Base-by-base conservation (phyloP, 345 rosid genomes). In the Aurinia saxatilis region DNA sequence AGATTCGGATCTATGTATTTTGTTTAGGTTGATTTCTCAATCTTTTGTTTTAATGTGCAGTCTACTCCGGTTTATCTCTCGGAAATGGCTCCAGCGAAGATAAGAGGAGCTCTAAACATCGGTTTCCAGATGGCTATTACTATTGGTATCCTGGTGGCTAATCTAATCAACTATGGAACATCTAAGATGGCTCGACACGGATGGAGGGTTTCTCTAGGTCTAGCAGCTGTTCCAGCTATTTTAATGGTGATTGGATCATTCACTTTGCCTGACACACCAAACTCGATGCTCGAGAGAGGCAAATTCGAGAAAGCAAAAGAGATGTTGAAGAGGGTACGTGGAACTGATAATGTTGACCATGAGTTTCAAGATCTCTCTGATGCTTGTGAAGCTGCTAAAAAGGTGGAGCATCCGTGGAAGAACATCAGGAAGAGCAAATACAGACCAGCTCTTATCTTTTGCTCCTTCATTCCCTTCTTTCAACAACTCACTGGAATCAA, bases 31-130 rank as follows among this genome's bases (percentile, higher is more conserved):
- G 10, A 6, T 21, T 30, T 47, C 47, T 50, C 47, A 47, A 62
- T 57, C 5, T 47, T 61, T 13, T 34, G 5, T 17, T 21, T 6
- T 19, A 10, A 31, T 41, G 10, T 38, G 66, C 67, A 79, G 83
- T 72, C 84, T 3, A 79, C 78, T 15, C 87, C 84, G 2, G 56
- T 83, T 12, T 83, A 83, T 47, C 75, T 80, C 3, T 80, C 83
- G 1, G 88, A 80, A 60, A 80, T 83, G 83, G 83, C 85, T 8
- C 85, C 85, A 0, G 71, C 70, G n/a, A 76, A 79, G 73, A 60
- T 67, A 30, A 60, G 88, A 21, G 88, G 88, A 21, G 67, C 77
- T 1, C 58, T 83, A 35, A 80, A 81, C 73, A 67, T 77, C 7
- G 57, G 76, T 50, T 83, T 73, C 52, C 82, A 81, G 63, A 58